Evolutionary conservation across 192 early-diverging fungal genomes (phyloP), one percentile per base, ranked within the genome.

Genomic region (Phycomyces nitens): DNA sequence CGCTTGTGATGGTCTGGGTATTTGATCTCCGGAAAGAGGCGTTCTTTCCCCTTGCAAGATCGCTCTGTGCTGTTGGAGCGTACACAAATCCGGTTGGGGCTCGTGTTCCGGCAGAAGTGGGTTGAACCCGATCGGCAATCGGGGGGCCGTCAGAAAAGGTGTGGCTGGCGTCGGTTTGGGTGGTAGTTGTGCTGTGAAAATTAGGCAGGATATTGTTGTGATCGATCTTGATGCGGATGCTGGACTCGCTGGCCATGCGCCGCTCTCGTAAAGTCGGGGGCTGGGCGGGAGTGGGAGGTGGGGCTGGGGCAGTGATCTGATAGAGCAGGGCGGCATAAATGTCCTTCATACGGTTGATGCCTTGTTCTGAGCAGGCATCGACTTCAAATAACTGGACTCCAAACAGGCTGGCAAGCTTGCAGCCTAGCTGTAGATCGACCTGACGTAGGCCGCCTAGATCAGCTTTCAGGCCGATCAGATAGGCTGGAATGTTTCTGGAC

Each of bases 381-480:
- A 44, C 44, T 24, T 67, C 56, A 14, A 56, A 41, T 16, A 56
- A 24, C 39, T 64, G 62, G 14, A 64, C 51, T 51, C 43, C 60
- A 52, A 56, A 62, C 7, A 47, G 29, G 24, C 62, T 62, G 16
- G 22, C 60, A 47, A 56, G 53, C 43, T 62, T 20, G 29, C 56
- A 55, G 52, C 43, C 60, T 23, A 56, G 43, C n/a, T 50, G 54
- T 34, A 54, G 43, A 49, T 69, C 59, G 9, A 68, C 66, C 43
- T 61, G 54, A 41, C 67, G 60, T 43, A 51, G 54, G 15, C 21
- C 44, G 34, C 47, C 65, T 12, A 72, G 34, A 51, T 72, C 70
- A 23, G 59, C 23, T 56, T 66, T 72, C 14, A 72, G 55, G 23
- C 70, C 70, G 10, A 72, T 38, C 43, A 72, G 60, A 62, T 61